Conservation (phyloP, 179 eudicot genomes). For the Corrigiola litoralis region DNA sequence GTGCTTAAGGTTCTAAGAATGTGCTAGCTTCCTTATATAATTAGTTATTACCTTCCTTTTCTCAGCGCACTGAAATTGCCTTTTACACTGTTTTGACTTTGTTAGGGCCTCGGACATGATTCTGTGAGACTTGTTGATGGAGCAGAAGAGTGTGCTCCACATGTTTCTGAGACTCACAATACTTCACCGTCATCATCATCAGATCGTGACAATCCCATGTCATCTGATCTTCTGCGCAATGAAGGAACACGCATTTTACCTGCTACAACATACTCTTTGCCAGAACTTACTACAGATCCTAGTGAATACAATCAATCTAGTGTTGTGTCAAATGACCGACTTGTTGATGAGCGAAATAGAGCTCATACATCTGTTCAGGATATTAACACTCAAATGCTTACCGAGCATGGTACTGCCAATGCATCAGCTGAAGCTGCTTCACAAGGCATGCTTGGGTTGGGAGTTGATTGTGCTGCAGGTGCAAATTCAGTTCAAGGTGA, state of each 20-base stretch:
- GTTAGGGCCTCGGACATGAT: constrained; percentile 16
- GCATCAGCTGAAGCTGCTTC: constrained; percentile 7
- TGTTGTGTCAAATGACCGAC: constrained; percentile 2
- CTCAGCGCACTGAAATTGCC: no score
- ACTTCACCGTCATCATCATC: constrained; percentile 1
- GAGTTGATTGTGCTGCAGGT: not conserved
- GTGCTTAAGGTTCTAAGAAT: no score
- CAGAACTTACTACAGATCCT: constrained; percentile 5
- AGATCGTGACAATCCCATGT: constrained; percentile 2
- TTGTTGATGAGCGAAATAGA: constrained; percentile 9
- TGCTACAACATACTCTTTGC: not conserved
- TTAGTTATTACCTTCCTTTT: no score
- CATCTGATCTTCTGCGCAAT: not conserved
- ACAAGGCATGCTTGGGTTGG: constrained; percentile 9
- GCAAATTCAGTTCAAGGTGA: constrained; percentile 10
- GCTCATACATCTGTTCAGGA: constrained; percentile 1
- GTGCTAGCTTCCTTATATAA: no score
- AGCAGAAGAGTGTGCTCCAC: constrained; percentile 10
- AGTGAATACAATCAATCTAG: constrained; percentile 4
- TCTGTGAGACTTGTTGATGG: not conserved
- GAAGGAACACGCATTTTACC: constrained; percentile 9
- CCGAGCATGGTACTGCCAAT: not conserved
- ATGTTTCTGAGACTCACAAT: constrained; percentile 4
- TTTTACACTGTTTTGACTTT: not conserved
- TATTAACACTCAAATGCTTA: constrained; percentile 3